Conservation (phyloP, 2,329 filamentous ascomycete species). For the Arthrocladium fulminans region DNA sequence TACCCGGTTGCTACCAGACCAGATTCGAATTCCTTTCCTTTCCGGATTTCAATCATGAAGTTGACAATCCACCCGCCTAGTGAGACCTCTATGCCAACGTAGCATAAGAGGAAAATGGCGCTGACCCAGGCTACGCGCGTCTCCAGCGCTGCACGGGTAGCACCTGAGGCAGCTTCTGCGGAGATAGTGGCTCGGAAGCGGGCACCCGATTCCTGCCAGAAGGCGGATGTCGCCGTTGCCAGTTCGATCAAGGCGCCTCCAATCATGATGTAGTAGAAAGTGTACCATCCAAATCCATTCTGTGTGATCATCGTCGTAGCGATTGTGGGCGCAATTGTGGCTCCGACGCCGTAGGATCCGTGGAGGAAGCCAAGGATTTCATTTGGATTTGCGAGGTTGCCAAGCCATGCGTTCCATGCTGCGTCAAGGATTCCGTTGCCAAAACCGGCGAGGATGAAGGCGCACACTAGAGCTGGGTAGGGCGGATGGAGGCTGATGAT, state of each 20-base stretch:
- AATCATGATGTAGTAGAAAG: conserved; percentile 65
- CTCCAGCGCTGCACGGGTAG: conserved; percentile 25
- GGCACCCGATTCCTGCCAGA: conserved; percentile 43
- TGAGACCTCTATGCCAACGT: conserved; percentile 65
- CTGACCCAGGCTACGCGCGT: conserved; percentile 57
- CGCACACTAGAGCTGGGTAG: conserved; percentile 56
- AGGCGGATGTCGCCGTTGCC: conserved; percentile 43
- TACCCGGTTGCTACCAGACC: conserved; percentile 62
- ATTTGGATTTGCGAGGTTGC: conserved; percentile 65
- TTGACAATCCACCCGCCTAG: conserved; percentile 67
- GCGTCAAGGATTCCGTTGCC: conserved; percentile 61
- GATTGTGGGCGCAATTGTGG: conserved; percentile 57
- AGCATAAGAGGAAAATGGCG: conserved; percentile 65
- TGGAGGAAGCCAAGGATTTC: conserved; percentile 66
- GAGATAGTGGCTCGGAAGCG: conserved; percentile 17
- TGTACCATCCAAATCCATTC: conserved; percentile 53
- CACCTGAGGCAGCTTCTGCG: conserved; percentile 34
- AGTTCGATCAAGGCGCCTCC: conserved; percentile 50
- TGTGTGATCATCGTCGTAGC: conserved; percentile 63
- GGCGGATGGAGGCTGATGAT: conserved; percentile 57
- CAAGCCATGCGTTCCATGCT: conserved; percentile 54
- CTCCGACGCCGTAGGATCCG: conserved; percentile 62
- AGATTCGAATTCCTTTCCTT: conserved; percentile 59
- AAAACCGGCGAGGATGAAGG: conserved; percentile 58
- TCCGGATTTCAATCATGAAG: conserved; percentile 73